Base-by-base conservation (phyloP, 192 early-diverging fungal genomes). In the Coemansia sp. region DNA sequence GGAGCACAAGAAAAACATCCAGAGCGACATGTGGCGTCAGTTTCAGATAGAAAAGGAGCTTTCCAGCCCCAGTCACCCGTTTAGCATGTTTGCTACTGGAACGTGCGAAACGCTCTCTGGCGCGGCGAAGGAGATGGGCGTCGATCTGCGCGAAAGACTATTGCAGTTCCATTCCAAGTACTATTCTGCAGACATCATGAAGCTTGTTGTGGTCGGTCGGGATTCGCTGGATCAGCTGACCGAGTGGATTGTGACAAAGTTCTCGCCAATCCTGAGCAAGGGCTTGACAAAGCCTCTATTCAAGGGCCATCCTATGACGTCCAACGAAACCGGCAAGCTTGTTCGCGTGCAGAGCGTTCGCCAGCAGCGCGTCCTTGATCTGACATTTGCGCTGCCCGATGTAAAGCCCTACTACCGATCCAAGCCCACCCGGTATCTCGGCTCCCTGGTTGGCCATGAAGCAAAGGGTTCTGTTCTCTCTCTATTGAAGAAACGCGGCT, bases 181-280 rank as follows among this genome's bases (percentile, higher is more conserved):
- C 76, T 99, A 99, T 75, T 95, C 93, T 36, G 90, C 95, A 12
- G 96, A 98, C 69, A 92, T 99, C 32, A 98, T 97, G 96, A 92
- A 92, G 80, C 84, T 97, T 16, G 91, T 91, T 40, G 81, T 99
- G 16, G 70, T 96, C 12, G 97, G 95, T 32, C 85, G 88, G 72
- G 94, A 99, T 74, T 83, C 94, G 6, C 74, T 99, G 63, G 93
- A 95, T 67, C 78, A 89, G 76, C 83, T 99, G 70, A 84, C 86
- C n/a, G 77, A 90, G 62, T 93, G 92, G 95, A 87, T 87, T 0
- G 91, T 94, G 42, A 78, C 88, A 19, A 90, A 88, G 71, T 95
- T 98, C 65, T 90, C 91, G 4, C 77, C 75, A 19, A 87, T 99
- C 40, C 78, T 78, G 66, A 95, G 94, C 84, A 93, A 89, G 73